Percentiles rank a stretch among this genome's conserved stretches.
Evolutionary conservation across 805 yeast genomes (phyloP).

Genomic region (Yarrowia phangngaensis): DNA sequence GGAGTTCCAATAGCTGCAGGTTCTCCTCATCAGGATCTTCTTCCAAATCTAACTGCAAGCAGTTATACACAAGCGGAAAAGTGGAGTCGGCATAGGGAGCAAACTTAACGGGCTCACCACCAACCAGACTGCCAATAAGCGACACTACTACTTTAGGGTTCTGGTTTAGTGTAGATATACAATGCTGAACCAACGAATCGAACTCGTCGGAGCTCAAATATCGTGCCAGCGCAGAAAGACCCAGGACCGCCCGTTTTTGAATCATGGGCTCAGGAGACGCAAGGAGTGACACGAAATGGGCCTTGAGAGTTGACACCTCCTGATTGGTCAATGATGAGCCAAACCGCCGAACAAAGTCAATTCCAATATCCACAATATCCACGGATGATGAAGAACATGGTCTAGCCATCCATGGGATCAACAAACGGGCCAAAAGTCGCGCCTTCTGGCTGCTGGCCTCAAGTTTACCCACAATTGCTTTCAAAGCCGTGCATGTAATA

Average conservation of each 20-base stretch:
- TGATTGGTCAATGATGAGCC: slow-evolving; percentile 43
- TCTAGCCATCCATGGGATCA: slow-evolving; percentile 32
- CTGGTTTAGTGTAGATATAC: not conserved
- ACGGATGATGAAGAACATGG: slow-evolving; percentile 38
- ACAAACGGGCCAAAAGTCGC: slow-evolving; percentile 32
- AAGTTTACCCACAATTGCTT: slow-evolving; percentile 36
- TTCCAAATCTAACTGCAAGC: slow-evolving; percentile 37
- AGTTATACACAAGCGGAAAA: slow-evolving; percentile 29
- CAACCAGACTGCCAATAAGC: slow-evolving; percentile 35
- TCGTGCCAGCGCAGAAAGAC: slow-evolving; percentile 45
- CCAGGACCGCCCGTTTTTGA: slow-evolving; percentile 50
- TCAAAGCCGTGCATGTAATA: slow-evolving; percentile 37
- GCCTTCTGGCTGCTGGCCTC: slow-evolving; percentile 33
- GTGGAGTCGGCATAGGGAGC: slow-evolving; percentile 28
- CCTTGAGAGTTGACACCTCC: slow-evolving; percentile 39
- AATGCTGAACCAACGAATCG: slow-evolving; percentile 3
- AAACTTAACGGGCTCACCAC: slow-evolving; percentile 31
- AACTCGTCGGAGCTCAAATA: slow-evolving; percentile 31
- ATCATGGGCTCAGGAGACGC: slow-evolving; percentile 44
- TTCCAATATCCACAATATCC: slow-evolving; percentile 59
- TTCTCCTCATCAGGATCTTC: slow-evolving; percentile 45
- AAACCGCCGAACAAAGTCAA: slow-evolving; percentile 52
- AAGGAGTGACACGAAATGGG: slow-evolving; percentile 41
- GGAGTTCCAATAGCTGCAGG: slow-evolving; percentile 45
- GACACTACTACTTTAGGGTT: slow-evolving; percentile 1